phyloP scores from a whole-genome alignment of 768 basidiomycete genomes.

The Auriscalpium microsporum region DNA sequence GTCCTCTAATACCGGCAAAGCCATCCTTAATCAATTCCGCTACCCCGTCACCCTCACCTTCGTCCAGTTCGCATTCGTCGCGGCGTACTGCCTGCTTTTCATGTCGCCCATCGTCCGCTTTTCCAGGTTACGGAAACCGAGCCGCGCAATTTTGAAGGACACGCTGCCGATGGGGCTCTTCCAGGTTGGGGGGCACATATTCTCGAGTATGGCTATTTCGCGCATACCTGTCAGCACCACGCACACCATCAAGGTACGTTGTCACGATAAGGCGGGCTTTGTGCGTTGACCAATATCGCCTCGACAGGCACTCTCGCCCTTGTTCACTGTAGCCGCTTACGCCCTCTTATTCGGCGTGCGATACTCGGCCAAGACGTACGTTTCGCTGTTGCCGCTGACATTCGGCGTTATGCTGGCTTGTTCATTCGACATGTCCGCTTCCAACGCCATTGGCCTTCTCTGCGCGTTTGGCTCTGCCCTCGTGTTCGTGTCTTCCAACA shows the following conservation, averaged over 20 bases:
- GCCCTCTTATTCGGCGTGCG: constrained; percentile 88
- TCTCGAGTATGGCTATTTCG: constrained; percentile 95
- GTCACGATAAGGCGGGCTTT: not conserved
- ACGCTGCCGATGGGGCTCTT: constrained; percentile 96
- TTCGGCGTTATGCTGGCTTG: constrained; percentile 96
- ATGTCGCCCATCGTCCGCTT: constrained; percentile 70
- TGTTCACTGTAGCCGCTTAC: constrained; percentile 96
- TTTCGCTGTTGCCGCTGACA: constrained; percentile 91
- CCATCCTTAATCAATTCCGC: constrained; percentile 85
- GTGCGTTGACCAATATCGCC: not conserved
- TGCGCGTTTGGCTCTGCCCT: constrained; percentile 96
- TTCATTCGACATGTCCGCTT: constrained; percentile 85
- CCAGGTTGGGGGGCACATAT: constrained; percentile 96
- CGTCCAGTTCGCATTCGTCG: constrained; percentile 94
- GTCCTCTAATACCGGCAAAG: constrained; percentile 94
- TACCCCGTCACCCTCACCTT: constrained; percentile 97
- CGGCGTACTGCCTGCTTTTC: constrained; percentile 74
- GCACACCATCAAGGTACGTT: constrained; percentile 92
- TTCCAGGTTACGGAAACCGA: constrained; percentile 62
- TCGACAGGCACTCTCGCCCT: constrained; percentile 81
- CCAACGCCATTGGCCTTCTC: constrained; percentile 78
- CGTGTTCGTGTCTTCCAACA: constrained; percentile 96
- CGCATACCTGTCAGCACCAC: constrained; percentile 95
- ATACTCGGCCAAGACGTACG: constrained; percentile 85
- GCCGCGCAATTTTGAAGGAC: constrained; percentile 58